These are phyloP conservation scores for Wakefieldia striispora DNA, from an alignment of 768 basidiomycete species.

Conservation along the genomic window DNA sequence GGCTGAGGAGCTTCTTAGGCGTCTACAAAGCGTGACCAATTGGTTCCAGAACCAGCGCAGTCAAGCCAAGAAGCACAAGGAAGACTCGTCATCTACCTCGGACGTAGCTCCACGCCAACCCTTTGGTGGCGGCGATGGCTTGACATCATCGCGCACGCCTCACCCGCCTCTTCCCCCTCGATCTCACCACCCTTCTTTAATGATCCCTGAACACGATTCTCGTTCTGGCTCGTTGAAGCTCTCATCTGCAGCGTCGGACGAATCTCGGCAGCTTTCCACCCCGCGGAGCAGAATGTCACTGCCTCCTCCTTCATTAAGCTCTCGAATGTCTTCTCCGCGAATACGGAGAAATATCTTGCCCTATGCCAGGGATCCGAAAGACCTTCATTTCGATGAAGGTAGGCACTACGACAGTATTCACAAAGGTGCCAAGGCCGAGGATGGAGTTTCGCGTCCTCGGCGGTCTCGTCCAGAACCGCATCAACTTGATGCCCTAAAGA, in stretches of 20 bases:
- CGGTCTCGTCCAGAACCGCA: conserved; percentile 77
- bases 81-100: conserved; percentile 40
- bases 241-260: conserved; percentile 12
- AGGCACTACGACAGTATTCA: conserved; percentile 20
- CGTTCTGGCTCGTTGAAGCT: conserved; percentile 12
- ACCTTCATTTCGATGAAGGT: conserved; percentile 28
- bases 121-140: conserved; percentile 6
- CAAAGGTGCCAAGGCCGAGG: conserved; percentile 23
- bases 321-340: conserved; percentile 31
- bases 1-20: conserved; percentile 49
- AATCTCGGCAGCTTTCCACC: conserved; percentile 17
- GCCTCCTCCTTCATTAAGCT: conserved; percentile 28
- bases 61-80: conserved; percentile 67
- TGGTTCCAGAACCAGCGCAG: conserved; percentile 89
- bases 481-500: conserved; percentile 74
- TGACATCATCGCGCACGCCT: conserved; percentile 8
- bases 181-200: conserved; percentile 32
- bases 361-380: conserved; percentile 26
- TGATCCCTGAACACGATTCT: conserved; percentile 21
- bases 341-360: conserved; percentile 25
- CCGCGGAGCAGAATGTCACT: conserved; percentile 32
- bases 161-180: conserved; percentile 24
- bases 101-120: conserved; percentile 18
- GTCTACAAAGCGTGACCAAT: conserved; percentile 75
- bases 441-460: conserved; percentile 51